Base-by-base conservation (phyloP, 768 basidiomycete genomes). In the Phlebiopsis flavidoalba region DNA sequence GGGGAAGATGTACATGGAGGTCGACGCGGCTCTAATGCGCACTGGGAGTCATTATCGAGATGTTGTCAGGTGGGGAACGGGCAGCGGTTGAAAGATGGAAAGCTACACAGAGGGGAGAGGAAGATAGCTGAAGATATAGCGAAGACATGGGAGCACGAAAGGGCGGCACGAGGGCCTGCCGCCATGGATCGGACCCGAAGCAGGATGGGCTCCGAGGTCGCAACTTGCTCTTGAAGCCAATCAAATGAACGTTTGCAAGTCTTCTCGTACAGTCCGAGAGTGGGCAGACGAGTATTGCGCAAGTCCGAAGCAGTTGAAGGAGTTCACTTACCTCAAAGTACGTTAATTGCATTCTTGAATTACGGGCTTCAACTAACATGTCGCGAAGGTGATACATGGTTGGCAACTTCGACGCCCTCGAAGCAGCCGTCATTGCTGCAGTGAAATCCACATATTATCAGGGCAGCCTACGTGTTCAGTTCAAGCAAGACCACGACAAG, bases 271-370 rank as follows among this genome's bases (percentile, higher is more conserved):
- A 0, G 69, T 92, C 47, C 76, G 88, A 35, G 79, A 87, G 60
- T 94, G 92, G 92, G 90, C 90, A 8, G 89, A 93, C 64, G 85
- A 88, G 59, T 93, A 91, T 66, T 92, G 90, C 60, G 78, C 80
- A 24, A 88, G 87, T 66, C 76, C 71, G 8, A 92, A 87, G 66
- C 71, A 79, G 15, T 75, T 93, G 63, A 93, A 93, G 70, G 91
- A 93, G 72, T 91, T 94, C 68, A 78, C 81, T 6, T 89, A 91
- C 63, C 75, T 79, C 22, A 91, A 91, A 76, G 87, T 87, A 60
- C 15, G 70, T 33, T 11, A 33, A 21, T 24, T 31, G 31, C 61
- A 46, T 60, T 56, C 12, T 35, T 17, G 14, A 47, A 24, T 21
- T 22, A 2, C 24, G 26, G 10, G 7, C 57, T 22, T 49, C 19